phyloP scores from a whole-genome alignment of 176 grass and related monocot genomes.

The Triticum aestivum region IWGSC_CS_RefSeq_v2.1 NC_057803.1:533203298-533203797 shows the following conservation, averaged over 20 bases:
- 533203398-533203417: conserved; percentile 66
- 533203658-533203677: conserved; percentile 73
- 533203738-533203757: conserved; percentile 67
- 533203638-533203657: conserved; percentile 71
- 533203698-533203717: conserved; percentile 65
- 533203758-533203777: conserved; percentile 60
- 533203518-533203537: too few relatives aligned
- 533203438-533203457: neutral
- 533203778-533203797: conserved; percentile 65
- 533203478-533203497: conserved; percentile 44
- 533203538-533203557: too few relatives aligned
- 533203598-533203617: conserved; percentile 70
- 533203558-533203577: conserved; percentile 76
- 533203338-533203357: conserved; percentile 69
- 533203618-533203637: conserved; percentile 84
- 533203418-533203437: conserved; percentile 64
- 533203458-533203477: conserved; percentile 53
- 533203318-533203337: conserved; percentile 85
- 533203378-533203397: conserved; percentile 70
- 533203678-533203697: conserved; percentile 71
- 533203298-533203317: conserved; percentile 66
- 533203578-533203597: conserved; percentile 57
- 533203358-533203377: conserved; percentile 77
- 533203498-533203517: too few relatives aligned
- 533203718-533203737: conserved; percentile 78